These are phyloP conservation scores for Pilobolus umbonatus DNA, from an alignment of 192 early-diverging fungal genomes.

Conservation along the genomic window DNA sequence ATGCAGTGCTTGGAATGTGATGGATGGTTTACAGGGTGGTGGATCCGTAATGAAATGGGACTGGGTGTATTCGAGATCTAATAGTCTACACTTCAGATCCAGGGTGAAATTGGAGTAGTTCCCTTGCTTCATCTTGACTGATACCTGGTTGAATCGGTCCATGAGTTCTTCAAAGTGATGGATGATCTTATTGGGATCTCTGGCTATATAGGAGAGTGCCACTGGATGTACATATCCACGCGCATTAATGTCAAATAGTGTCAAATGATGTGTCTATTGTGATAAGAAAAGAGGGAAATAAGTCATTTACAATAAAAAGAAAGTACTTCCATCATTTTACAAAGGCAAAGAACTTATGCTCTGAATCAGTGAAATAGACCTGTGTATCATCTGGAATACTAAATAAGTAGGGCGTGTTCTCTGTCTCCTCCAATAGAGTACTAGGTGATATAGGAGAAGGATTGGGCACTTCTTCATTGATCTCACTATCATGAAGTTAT, in stretches of 20 bases:
- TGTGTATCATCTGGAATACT: constrained; percentile 51
- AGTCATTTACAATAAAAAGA: not conserved
- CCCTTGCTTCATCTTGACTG: constrained; percentile 44
- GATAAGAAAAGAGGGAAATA: not conserved
- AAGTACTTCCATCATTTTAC: constrained; percentile 33
- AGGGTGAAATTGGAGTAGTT: constrained; percentile 46
- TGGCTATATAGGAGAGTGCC: constrained; percentile 42
- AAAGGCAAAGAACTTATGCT: constrained; percentile 47
- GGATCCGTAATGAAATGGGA: not conserved
- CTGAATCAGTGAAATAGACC: constrained; percentile 43
- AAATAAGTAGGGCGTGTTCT: constrained; percentile 16
- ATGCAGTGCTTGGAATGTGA: constrained; percentile 22
- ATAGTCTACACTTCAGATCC: constrained; percentile 40
- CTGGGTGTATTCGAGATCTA: constrained; percentile 45
- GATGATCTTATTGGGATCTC: constrained; percentile 46
- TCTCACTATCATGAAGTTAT: too few relatives aligned
- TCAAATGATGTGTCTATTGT: constrained; percentile 46
- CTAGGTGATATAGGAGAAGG: too few relatives aligned
- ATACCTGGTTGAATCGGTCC: constrained; percentile 38
- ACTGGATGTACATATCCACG: constrained; percentile 50
- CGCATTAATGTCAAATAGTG: constrained; percentile 50
- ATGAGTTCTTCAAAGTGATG: constrained; percentile 37
- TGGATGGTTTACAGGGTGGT: constrained; percentile 12
- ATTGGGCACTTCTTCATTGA: constrained; percentile 1
- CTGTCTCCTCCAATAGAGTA: not conserved